Conservation (phyloP, 371 early-diverging fungal genomes). For the Circinella umbellata region DNA sequence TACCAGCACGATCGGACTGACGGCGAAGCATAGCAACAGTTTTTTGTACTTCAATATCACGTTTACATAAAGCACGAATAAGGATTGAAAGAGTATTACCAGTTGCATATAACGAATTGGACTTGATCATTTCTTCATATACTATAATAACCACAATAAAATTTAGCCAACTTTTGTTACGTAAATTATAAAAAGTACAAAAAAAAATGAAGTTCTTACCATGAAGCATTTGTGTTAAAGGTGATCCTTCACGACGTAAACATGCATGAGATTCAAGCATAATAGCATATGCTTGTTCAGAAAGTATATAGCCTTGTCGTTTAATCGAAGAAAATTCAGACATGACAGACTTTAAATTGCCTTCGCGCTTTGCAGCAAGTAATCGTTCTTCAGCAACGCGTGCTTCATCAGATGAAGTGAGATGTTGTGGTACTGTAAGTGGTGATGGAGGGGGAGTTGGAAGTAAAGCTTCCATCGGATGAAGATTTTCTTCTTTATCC, state of each 20-base stretch:
- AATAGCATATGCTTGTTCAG: slow-evolving; percentile 46
- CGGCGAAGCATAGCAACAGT: slow-evolving; percentile 45
- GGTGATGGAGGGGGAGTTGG: slow-evolving; percentile 19
- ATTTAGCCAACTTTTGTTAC: too few relatives aligned
- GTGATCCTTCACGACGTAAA: slow-evolving; percentile 43
- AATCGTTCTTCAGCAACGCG: slow-evolving; percentile 16
- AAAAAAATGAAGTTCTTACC: slow-evolving; percentile 19
- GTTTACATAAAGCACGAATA: slow-evolving; percentile 42
- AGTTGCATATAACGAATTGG: slow-evolving; percentile 30
- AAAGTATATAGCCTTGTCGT: slow-evolving; percentile 33
- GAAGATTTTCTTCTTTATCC: neutral
- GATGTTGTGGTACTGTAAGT: slow-evolving; percentile 9
- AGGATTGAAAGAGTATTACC: slow-evolving; percentile 36
- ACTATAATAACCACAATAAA: slow-evolving; percentile 22
- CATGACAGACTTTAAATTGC: slow-evolving; percentile 40
- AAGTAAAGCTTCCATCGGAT: neutral
- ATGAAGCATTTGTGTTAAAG: slow-evolving; percentile 39
- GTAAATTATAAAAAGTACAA: too few relatives aligned
- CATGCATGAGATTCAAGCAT: slow-evolving; percentile 44
- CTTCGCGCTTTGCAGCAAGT: slow-evolving; percentile 36
- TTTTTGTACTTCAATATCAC: slow-evolving; percentile 52
- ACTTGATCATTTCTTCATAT: slow-evolving; percentile 45
- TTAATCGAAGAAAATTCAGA: slow-evolving; percentile 37
- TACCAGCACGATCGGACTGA: slow-evolving; percentile 35
- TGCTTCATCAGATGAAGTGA: slow-evolving; percentile 6